Percentiles rank a stretch among this genome's conserved stretches.
Conservation (phyloP, 768 basidiomycete genomes). For the Xerocomus spinulosus region DNA sequence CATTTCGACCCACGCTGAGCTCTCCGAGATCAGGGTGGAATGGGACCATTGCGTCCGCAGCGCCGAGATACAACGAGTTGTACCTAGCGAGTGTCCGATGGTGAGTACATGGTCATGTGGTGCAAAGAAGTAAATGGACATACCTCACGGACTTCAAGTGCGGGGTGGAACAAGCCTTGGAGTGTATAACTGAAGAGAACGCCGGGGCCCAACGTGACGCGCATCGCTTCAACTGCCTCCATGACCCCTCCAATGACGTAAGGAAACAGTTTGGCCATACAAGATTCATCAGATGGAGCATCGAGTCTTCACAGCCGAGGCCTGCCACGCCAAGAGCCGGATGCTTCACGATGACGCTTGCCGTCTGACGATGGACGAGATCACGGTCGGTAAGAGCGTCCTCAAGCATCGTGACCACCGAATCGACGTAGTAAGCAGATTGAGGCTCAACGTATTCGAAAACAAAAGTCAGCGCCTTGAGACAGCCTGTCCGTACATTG, state of each 20-base stretch:
- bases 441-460: conserved; percentile 98
- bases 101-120: no score
- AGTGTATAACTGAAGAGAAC: conserved; percentile 87
- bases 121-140: no score
- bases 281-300: conserved; percentile 96
- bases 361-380: conserved; percentile 96
- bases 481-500: conserved; percentile 97
- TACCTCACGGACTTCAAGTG: conserved; percentile 94
- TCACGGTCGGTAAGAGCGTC: conserved; percentile 98
- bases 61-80: conserved; percentile 90
- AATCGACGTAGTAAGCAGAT: conserved; percentile 95
- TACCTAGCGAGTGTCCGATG: conserved; percentile 56
- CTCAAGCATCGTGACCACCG: conserved; percentile 96
- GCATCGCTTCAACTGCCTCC: conserved; percentile 98
- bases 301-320: conserved; percentile 95
- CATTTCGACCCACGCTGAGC: conserved; percentile 85
- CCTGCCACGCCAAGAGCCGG: conserved; percentile 95
- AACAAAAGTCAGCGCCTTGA: conserved; percentile 97
- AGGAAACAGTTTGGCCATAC: conserved; percentile 99
- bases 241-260: conserved; percentile 98
- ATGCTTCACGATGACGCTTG: conserved; percentile 97
- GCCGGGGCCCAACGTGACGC: conserved; percentile 92
- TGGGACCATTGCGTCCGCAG: conserved; percentile 86
- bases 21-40: conserved; percentile 92
- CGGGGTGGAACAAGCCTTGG: conserved; percentile 96